phyloP scores from a whole-genome alignment of 176 grass and related monocot species.

The Carex parvula region DNA sequence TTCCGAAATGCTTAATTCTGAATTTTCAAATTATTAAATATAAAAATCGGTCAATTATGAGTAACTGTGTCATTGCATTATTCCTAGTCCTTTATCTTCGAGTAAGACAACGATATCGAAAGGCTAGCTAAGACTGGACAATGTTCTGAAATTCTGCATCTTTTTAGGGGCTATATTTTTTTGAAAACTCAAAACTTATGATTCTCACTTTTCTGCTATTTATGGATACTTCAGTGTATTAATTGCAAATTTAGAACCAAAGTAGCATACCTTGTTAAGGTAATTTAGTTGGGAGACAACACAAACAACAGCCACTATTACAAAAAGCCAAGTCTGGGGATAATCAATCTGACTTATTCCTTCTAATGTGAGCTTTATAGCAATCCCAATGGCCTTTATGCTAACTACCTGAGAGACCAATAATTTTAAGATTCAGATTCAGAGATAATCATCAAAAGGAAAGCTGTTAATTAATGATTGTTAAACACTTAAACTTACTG shows the following conservation, averaged over 20 bases:
- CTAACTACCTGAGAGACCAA: slow-evolving; percentile 66
- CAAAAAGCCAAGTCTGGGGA: slow-evolving; percentile 87
- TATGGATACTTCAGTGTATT: neutral
- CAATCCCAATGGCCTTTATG: slow-evolving; percentile 92
- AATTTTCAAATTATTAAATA: too few relatives aligned
- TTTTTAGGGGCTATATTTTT: neutral
- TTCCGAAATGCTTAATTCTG: too few relatives aligned
- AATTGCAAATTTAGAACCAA: neutral
- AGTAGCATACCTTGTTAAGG: slow-evolving; percentile 71
- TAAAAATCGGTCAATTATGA: neutral
- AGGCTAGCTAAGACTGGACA: neutral
- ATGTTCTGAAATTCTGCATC: neutral
- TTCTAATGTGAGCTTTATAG: slow-evolving; percentile 85
- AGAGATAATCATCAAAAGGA: neutral
- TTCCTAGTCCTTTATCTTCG: neutral
- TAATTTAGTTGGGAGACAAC: slow-evolving; percentile 93
- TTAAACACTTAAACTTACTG: slow-evolving; percentile 42
- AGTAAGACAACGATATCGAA: neutral
- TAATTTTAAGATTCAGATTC: neutral
- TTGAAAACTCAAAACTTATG: neutral
- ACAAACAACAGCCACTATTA: slow-evolving; percentile 62
- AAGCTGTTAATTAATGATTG: slow-evolving; percentile 9
- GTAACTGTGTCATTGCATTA: neutral
- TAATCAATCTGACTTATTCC: slow-evolving; percentile 77
- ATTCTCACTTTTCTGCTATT: neutral